These are phyloP conservation scores for Babesia ovis DNA, from an alignment of 169 alveolate species.

Conservation along the genomic window DNA sequence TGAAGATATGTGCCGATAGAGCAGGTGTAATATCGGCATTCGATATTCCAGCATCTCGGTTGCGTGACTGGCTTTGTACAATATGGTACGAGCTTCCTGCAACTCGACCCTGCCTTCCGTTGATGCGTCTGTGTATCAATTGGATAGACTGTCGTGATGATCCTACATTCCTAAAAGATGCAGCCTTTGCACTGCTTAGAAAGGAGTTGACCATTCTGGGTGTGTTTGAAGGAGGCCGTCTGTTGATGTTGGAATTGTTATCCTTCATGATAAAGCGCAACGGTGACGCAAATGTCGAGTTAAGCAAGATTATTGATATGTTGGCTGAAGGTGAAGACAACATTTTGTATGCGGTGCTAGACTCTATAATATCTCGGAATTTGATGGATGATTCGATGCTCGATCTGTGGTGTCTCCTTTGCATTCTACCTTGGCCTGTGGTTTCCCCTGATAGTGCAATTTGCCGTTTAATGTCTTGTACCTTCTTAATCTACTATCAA, in stretches of 20 bases:
- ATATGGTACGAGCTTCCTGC: conserved; percentile 68
- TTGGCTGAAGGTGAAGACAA: conserved; percentile 13
- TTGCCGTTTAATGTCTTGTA: conserved; percentile 41
- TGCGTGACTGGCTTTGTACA: conserved; percentile 61
- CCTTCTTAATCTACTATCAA: conserved; percentile 42
- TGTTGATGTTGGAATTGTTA: conserved; percentile 42
- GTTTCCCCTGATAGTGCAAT: conserved; percentile 46
- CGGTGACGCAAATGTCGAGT: conserved; percentile 37
- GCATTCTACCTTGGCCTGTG: conserved; percentile 65
- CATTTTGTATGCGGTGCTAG: conserved; percentile 6
- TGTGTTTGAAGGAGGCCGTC: conserved; percentile 36
- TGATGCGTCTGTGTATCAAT: conserved; percentile 40
- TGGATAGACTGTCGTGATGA: conserved; percentile 65
- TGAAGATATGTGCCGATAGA: conserved; percentile 57
- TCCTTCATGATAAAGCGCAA: conserved; percentile 26
- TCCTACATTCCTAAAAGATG: conserved; percentile 42
- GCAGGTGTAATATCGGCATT: conserved; percentile 28
- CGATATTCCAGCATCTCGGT: conserved; percentile 43
- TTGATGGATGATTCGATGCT: conserved; percentile 49
- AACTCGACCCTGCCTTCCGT: conserved; percentile 42
- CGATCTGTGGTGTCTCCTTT: conserved; percentile 64
- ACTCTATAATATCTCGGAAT: conserved; percentile 20
- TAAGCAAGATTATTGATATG: conserved; percentile 41
- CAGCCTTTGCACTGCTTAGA: conserved; percentile 50
- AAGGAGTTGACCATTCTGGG: conserved; percentile 29